These are phyloP conservation scores for Phytophthora idaei DNA, from an alignment of 352 stramenopile genomes.

Conservation along the genomic window DNA sequence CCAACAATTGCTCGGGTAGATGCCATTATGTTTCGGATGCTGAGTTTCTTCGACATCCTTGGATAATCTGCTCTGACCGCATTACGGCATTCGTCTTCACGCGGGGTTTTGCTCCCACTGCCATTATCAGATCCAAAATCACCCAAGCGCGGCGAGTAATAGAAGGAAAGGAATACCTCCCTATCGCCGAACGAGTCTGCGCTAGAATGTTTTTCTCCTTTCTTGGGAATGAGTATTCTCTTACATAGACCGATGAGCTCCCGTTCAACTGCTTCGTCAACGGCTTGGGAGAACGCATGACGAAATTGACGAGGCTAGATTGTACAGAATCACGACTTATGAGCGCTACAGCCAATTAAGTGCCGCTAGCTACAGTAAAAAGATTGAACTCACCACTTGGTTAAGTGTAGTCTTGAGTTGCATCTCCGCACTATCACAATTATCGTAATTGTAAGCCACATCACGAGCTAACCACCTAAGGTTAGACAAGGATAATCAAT, in stretches of 20 bases:
- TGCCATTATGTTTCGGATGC: constrained; percentile 25
- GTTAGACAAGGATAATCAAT: not conserved
- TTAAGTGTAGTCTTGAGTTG: constrained; percentile 35
- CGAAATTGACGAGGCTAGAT: constrained; percentile 44
- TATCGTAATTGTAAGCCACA: constrained; percentile 59
- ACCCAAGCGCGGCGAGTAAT: constrained; percentile 34
- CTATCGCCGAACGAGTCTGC: not conserved
- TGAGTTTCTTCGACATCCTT: constrained; percentile 18
- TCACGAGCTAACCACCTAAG: constrained; percentile 43
- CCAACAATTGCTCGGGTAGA: constrained; percentile 15
- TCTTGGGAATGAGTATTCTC: constrained; percentile 1
- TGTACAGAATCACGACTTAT: not conserved
- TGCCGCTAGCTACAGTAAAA: not conserved
- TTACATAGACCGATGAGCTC: constrained; percentile 31
- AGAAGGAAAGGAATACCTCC: constrained; percentile 45
- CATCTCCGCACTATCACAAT: constrained; percentile 30
- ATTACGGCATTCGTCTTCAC: constrained; percentile 19
- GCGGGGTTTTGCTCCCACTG: not conserved
- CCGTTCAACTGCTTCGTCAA: constrained; percentile 46
- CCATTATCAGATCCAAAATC: not conserved
- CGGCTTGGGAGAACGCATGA: constrained; percentile 36
- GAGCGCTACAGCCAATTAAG: not conserved
- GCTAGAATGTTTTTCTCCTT: not conserved
- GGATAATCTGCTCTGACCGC: constrained; percentile 15
- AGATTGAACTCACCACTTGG: constrained; percentile 37